Evolutionary conservation across 192 early-diverging fungal species (phyloP).

Genomic region (Dimargaris cristalligena): DNA sequence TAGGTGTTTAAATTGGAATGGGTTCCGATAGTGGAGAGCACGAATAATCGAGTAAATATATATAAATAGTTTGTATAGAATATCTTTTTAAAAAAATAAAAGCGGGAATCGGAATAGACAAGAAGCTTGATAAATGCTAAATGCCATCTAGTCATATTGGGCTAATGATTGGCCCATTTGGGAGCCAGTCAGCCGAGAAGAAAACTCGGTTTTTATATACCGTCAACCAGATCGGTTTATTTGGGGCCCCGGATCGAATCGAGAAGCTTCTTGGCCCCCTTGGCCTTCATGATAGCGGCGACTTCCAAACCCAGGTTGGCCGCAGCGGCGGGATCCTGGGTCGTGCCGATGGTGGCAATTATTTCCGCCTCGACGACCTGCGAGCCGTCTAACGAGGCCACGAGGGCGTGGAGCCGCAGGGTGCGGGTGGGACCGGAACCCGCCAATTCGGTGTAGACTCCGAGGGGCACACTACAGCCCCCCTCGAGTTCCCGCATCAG

Average conservation of each 20-base stretch:
- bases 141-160: too few species aligned
- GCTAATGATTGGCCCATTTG: too few species aligned
- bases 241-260: slow-evolving; percentile 24
- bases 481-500: slow-evolving; percentile 84
- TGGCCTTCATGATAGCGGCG: slow-evolving; percentile 25
- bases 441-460: slow-evolving; percentile 49
- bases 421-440: slow-evolving; percentile 2
- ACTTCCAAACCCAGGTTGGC: slow-evolving; percentile 26
- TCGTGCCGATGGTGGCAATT: slow-evolving; percentile 3
- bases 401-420: slow-evolving; percentile 44
- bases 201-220: too few species aligned
- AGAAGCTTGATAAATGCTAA: too few species aligned
- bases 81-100: too few species aligned
- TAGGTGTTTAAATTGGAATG: too few species aligned
- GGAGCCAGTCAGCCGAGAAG: too few species aligned
- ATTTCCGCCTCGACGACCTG: slow-evolving; percentile 37
- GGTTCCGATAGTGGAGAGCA: too few species aligned
- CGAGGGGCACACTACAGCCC: slow-evolving; percentile 89
- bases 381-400: slow-evolving; percentile 60
- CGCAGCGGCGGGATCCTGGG: slow-evolving; percentile 16
- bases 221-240: too few species aligned
- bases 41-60: too few species aligned
- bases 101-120: too few species aligned
- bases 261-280: slow-evolving; percentile 37
- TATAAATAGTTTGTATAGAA: too few species aligned